Percentiles rank a stretch among this genome's conserved stretches.
Conservation (phyloP, 192 early-diverging fungal genomes). For the Backusella circina region DNA sequence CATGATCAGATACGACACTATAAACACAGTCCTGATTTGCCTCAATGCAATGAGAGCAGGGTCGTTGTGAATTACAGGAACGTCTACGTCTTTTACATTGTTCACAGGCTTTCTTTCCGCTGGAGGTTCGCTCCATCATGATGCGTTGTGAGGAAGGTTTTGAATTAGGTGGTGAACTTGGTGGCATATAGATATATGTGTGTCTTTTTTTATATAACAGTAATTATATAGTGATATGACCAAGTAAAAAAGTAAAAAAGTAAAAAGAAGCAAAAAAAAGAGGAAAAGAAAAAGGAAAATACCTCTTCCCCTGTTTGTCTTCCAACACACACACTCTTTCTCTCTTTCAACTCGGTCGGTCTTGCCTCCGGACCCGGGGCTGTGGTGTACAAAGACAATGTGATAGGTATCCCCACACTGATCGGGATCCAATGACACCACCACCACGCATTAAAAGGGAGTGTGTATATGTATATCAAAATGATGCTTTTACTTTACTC, state of each 20-base stretch:
- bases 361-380: constrained; percentile 13
- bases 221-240: not conserved
- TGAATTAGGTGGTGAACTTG: constrained; percentile 20
- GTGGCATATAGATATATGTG: constrained; percentile 9
- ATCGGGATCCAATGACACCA: not conserved
- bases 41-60: constrained; percentile 30
- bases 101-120: constrained; percentile 23
- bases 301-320: not conserved
- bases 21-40: constrained; percentile 27
- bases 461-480: too few relatives aligned
- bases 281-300: not conserved
- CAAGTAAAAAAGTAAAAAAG: not conserved
- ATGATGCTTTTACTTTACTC: not conserved
- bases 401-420: constrained; percentile 5
- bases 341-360: constrained; percentile 1
- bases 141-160: not conserved
- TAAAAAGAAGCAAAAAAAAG: not conserved
- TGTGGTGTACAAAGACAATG: not conserved
- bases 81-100: constrained; percentile 24
- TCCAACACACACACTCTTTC: not conserved
- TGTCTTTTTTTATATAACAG: too few relatives aligned
- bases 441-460: not conserved
- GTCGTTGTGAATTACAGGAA: constrained; percentile 29
- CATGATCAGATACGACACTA: constrained; percentile 26
- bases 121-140: constrained; percentile 21